Evolutionary conservation across 306 rosid species (phyloP), one percentile per base, ranked within the genome.

Genomic region (Clitoria ternatea): DNA sequence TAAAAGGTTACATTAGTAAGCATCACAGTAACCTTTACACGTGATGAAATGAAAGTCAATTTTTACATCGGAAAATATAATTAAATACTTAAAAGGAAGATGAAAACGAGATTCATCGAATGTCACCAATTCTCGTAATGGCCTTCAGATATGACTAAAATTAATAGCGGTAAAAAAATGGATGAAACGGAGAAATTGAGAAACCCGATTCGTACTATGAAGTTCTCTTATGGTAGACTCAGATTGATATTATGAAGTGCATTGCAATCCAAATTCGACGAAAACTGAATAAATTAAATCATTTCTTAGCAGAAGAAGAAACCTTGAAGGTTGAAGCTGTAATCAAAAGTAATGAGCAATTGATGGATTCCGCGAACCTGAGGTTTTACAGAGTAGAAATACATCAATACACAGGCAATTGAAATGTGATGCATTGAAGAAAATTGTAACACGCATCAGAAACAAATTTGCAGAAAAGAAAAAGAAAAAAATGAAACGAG

Each of bases 381-480:
- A n/a, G 67, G 60, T 69, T 37, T 60, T 37, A 62, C 76, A 26
- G 4, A 11, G 11, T 44, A 57, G 6, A 72, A 48, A 12, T 49
- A 37, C 75, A 54, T 55, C 68, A 35, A 30, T 7, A 11, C 18
- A 47, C 61, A 9, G 4, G 32, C 18, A 27, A 5, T n/a, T 54
- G 19, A 53, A 24, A 53, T 18, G 2, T 1, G 42, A 48, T 18
- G 30, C 42, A 22, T 35, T 35, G 42, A 43, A 1, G 11, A 45
- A n/a, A 35, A 61, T 17, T 9, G 3, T 15, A 14, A 23, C 32
- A 26, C 3, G 36, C 9, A 7, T 59, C 11, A n/a, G 9, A 22
- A 6, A 7, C 29, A 37, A 19, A 75, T 6, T 0, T 2, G 0
- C 1, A 24, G n/a, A 7, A 11, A 2, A 5, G 1, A 26, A 37